Conservation (phyloP, 176 grass and related monocot genomes). For the Chloris gayana region DNA sequence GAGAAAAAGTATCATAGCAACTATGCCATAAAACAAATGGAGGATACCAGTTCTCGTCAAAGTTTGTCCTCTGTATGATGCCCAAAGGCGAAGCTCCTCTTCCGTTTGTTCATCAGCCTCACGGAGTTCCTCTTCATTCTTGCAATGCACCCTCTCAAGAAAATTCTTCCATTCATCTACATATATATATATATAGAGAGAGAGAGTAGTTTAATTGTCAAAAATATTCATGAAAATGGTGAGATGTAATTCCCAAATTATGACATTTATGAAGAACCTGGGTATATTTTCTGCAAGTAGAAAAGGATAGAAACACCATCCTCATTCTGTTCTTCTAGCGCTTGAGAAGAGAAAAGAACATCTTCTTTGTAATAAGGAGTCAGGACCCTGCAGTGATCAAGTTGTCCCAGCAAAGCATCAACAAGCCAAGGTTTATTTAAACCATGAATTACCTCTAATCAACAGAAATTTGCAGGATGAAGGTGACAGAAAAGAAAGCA, state of each 20-base stretch:
- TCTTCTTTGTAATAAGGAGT: constrained; percentile 97
- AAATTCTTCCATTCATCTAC: constrained; percentile 98
- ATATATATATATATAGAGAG: constrained; percentile 18
- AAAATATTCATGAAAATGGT: constrained; percentile 22
- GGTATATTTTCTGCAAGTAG: constrained; percentile 98
- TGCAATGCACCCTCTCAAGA: constrained; percentile 68
- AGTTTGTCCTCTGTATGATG: constrained; percentile 95
- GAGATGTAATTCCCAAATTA: not conserved
- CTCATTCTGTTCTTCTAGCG: constrained; percentile 74
- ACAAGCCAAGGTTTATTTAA: constrained; percentile 6
- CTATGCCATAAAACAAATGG: constrained; percentile 14
- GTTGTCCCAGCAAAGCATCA: constrained; percentile 18
- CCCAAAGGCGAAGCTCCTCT: constrained; percentile 90
- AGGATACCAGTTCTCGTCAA: constrained; percentile 89
- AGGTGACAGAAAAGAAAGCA: not conserved
- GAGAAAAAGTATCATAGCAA: not conserved
- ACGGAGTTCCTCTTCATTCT: constrained; percentile 76
- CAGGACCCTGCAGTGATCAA: constrained; percentile 68
- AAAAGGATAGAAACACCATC: constrained; percentile 99
- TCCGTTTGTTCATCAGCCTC: constrained; percentile 58
- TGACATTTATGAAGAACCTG: constrained; percentile 53
- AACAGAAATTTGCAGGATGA: not conserved
- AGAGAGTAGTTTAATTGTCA: not conserved
- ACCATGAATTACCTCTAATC: constrained; percentile 24
- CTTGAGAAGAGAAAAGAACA: constrained; percentile 83